phyloP scores from a whole-genome alignment of 306 rosid genomes.

The Pachyrhizus erosus region DNA sequence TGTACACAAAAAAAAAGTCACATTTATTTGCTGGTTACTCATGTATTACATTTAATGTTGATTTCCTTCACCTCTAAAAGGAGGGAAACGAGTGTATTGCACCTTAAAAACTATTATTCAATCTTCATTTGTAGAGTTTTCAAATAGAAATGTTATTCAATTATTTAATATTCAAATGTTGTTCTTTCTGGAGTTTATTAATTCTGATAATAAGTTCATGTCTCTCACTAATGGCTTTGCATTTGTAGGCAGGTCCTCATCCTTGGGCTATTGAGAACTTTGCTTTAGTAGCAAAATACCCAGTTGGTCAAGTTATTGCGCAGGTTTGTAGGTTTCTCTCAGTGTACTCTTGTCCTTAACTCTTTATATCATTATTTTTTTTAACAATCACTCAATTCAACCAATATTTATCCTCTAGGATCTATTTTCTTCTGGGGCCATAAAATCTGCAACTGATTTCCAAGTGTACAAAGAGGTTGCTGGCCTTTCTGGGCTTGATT shows the following conservation, averaged over 20 bases:
- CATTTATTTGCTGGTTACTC: slow-evolving; percentile 28
- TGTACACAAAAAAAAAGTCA: no score
- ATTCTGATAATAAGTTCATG: slow-evolving; percentile 31
- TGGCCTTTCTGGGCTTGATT: slow-evolving; percentile 95
- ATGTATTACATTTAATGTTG: slow-evolving; percentile 9
- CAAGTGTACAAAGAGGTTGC: slow-evolving; percentile 91
- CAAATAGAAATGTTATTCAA: slow-evolving; percentile 8
- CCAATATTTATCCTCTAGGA: slow-evolving; percentile 65
- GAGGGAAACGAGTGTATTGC: slow-evolving; percentile 12
- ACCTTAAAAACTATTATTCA: background rate
- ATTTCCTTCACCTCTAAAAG: slow-evolving; percentile 21
- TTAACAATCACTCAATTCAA: slow-evolving; percentile 30
- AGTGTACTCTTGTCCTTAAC: slow-evolving; percentile 5
- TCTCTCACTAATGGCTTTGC: slow-evolving; percentile 37
- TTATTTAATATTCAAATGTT: slow-evolving; percentile 30
- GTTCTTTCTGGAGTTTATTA: slow-evolving; percentile 12
- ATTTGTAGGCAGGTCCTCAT: slow-evolving; percentile 88
- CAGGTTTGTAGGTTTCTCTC: slow-evolving; percentile 64
- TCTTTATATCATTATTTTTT: slow-evolving; percentile 19
- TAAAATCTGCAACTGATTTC: slow-evolving; percentile 93
- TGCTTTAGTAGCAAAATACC: slow-evolving; percentile 86
- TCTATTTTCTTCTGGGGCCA: slow-evolving; percentile 86
- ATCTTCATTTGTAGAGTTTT: background rate
- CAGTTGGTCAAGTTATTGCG: slow-evolving; percentile 75
- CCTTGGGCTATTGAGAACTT: slow-evolving; percentile 92